A percentile compares a stretch with the other conserved stretches of the same genome.
Evolutionary conservation across 1,284 basidiomycete genomes (phyloP).

Genomic region (Afroboletus lepidellus): DNA sequence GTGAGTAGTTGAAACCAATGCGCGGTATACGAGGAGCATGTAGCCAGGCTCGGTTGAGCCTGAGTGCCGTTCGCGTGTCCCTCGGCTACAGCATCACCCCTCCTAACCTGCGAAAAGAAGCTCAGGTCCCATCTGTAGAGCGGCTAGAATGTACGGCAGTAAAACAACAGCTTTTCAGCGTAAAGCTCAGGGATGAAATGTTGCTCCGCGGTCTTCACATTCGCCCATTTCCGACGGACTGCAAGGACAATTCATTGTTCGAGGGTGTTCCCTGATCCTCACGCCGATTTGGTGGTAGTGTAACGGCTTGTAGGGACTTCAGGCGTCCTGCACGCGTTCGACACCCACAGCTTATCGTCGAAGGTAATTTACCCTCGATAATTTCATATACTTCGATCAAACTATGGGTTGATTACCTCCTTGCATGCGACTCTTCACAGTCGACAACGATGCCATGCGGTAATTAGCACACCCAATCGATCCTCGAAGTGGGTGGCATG

Average conservation of each 20-base stretch:
- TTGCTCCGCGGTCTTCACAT: conserved; percentile 18
- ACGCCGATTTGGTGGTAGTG: background rate
- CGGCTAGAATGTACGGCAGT: background rate
- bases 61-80: background rate
- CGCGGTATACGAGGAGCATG: background rate
- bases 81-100: conserved; percentile 1
- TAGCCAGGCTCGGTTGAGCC: background rate
- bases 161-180: background rate
- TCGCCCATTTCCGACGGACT: conserved; percentile 5
- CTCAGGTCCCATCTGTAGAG: background rate
- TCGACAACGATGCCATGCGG: background rate
- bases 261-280: conserved; percentile 21
- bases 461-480: background rate
- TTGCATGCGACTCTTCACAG: background rate
- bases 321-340: background rate
- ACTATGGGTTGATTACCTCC: background rate
- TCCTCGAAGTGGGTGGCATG: background rate
- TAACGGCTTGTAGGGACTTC: conserved; percentile 3
- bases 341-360: conserved; percentile 7
- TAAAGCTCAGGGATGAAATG: conserved; percentile 2
- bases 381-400: conserved; percentile 8
- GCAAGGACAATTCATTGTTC: conserved; percentile 3
- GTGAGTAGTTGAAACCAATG: no score
- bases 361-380: conserved; percentile 3
- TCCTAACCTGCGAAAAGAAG: background rate